These are phyloP conservation scores for Bipolaris victoriae DNA, from an alignment of 2,329 filamentous ascomycete species.

Conservation along the genomic window DNA sequence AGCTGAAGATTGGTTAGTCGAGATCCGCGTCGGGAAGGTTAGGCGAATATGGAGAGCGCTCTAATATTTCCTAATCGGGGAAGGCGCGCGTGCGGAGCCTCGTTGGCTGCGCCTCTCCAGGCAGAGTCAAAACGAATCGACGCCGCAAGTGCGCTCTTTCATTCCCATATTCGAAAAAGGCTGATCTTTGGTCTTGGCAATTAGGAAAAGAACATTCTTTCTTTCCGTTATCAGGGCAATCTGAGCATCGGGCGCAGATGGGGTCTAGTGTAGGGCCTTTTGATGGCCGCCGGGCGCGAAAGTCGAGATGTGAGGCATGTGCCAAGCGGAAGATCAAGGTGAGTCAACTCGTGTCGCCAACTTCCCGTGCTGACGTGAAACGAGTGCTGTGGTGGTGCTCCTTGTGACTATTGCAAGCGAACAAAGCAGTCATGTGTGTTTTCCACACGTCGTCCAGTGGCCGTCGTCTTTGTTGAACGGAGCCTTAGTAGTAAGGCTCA, in stretches of 20 bases:
- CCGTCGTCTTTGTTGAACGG: conserved; percentile 26
- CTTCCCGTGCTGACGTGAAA: not conserved
- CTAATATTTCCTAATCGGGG: not conserved
- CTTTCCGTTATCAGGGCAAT: not conserved
- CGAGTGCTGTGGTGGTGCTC: conserved; percentile 33
- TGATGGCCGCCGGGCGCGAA: conserved; percentile 37
- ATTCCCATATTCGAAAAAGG: not conserved
- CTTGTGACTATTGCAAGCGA: conserved; percentile 30
- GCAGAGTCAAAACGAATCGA: not conserved
- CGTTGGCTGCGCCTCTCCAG: not conserved
- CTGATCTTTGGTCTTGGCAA: not conserved
- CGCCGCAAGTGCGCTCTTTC: not conserved
- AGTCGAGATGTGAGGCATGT: conserved; percentile 35
- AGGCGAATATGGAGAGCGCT: not conserved
- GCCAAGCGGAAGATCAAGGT: conserved; percentile 37
- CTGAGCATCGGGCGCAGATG: conserved; percentile 16
- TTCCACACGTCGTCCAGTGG: not conserved
- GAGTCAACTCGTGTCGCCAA: conserved; percentile 6
- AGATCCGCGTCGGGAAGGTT: not conserved
- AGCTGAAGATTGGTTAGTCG: not conserved
- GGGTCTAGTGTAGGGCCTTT: conserved; percentile 27
- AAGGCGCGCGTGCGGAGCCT: not conserved
- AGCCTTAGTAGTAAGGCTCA: not conserved
- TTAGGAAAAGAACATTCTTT: not conserved
- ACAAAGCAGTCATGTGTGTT: conserved; percentile 23